Conservation (phyloP, 257 asterid species). For the Solanum tarapatanum region DNA sequence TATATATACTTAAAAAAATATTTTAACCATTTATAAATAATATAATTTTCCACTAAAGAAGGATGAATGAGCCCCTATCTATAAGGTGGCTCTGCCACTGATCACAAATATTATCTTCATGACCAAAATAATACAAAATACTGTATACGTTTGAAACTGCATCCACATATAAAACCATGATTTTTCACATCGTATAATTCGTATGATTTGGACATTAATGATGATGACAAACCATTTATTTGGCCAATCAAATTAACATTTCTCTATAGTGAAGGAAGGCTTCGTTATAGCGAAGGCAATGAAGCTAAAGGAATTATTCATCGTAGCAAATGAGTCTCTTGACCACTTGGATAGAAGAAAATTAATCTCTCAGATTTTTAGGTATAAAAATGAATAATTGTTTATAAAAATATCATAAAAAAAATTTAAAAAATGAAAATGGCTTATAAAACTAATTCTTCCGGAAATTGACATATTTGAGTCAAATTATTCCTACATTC, state of each 20-base stretch:
- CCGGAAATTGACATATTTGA: background rate
- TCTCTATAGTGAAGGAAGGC: no score
- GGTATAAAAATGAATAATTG: background rate
- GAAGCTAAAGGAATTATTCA: no score
- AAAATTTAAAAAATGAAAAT: background rate
- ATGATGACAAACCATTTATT: background rate
- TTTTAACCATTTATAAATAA: no score
- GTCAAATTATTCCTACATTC: background rate
- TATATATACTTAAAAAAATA: no score
- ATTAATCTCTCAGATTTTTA: background rate
- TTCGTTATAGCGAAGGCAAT: no score
- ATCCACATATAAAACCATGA: background rate
- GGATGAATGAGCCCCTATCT: background rate
- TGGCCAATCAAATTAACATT: background rate
- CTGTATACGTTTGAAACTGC: background rate
- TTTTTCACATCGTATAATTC: background rate
- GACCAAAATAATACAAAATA: background rate
- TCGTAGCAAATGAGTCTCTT: background rate
- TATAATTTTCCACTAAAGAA: fast-evolving
- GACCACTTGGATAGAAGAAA: background rate
- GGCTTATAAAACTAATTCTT: background rate
- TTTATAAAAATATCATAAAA: no score
- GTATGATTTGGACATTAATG: background rate
- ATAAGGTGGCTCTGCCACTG: background rate
- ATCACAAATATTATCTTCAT: background rate